phyloP scores from a whole-genome alignment of 129 eudicot species.

The Saposhnikovia divaricata region DNA sequence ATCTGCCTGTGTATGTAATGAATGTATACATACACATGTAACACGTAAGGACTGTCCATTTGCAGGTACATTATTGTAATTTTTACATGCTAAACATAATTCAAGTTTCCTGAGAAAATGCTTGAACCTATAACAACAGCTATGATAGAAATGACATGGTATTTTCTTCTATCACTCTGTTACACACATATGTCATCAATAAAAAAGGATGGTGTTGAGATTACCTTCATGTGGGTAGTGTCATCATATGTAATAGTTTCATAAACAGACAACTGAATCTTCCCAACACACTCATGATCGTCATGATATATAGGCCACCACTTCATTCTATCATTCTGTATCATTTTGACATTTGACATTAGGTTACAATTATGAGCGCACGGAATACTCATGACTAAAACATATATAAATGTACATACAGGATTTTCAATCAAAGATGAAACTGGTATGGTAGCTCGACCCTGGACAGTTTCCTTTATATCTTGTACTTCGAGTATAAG shows the following conservation, averaged over 20 bases:
- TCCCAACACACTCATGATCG: constrained; percentile 80
- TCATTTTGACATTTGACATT: not conserved
- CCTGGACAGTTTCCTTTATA: constrained; percentile 54
- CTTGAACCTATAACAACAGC: not conserved
- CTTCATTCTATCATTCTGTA: constrained; percentile 66
- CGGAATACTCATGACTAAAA: not conserved
- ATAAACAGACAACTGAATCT: constrained; percentile 58
- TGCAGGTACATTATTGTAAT: not conserved
- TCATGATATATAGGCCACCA: constrained; percentile 89
- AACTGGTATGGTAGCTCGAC: constrained; percentile 69
- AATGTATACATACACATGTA: not conserved
- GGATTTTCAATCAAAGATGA: constrained; percentile 59
- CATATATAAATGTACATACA: constrained; percentile 39
- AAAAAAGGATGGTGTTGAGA: not conserved
- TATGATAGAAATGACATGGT: not conserved
- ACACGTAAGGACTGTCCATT: not conserved
- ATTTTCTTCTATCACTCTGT: not conserved
- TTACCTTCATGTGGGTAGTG: constrained; percentile 61
- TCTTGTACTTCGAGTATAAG: constrained; percentile 71
- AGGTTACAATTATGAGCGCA: not conserved
- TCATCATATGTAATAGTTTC: constrained; percentile 62
- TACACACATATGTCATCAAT: not conserved
- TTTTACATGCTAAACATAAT: not conserved
- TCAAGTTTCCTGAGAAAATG: not conserved
- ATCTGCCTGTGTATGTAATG: not conserved